Evolutionary conservation across 805 yeast genomes (phyloP).

Genomic region (Suhomyces faveliae): DNA sequence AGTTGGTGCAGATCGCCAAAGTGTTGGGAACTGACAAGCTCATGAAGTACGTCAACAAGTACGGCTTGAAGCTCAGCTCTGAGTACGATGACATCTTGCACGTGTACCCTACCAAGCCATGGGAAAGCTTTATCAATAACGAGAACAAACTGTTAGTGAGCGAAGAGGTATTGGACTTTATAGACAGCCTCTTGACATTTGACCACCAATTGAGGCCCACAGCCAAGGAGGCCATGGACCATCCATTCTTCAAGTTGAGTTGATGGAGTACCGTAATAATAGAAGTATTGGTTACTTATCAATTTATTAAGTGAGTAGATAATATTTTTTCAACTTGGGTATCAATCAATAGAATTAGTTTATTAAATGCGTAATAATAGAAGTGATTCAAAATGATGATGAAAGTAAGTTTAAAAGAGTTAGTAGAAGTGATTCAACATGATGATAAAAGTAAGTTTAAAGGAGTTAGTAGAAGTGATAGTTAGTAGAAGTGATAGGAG

Average conservation of each 20-base stretch:
- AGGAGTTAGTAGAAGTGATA: too few species aligned
- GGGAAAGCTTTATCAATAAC: conserved; percentile 73
- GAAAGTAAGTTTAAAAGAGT: too few species aligned
- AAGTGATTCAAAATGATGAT: too few species aligned
- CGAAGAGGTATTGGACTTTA: conserved; percentile 71
- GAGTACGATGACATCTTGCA: conserved; percentile 74
- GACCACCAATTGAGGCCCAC: conserved; percentile 89
- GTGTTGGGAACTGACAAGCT: conserved; percentile 85
- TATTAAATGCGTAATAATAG: too few species aligned
- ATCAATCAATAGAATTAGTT: too few species aligned
- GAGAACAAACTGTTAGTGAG: conserved; percentile 67
- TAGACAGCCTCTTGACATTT: conserved; percentile 75
- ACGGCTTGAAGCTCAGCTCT: conserved; percentile 64
- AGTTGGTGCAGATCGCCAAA: conserved; percentile 82
- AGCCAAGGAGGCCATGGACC: conserved; percentile 84
- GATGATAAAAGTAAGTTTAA: too few species aligned
- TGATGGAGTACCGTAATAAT: neutral
- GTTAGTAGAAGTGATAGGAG: too few species aligned
- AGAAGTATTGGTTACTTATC: too few species aligned
- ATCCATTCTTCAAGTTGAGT: conserved; percentile 39
- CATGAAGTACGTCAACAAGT: conserved; percentile 64
- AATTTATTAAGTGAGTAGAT: too few species aligned
- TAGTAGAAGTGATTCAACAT: too few species aligned
- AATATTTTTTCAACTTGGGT: too few species aligned
- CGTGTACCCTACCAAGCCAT: conserved; percentile 77